Conservation (phyloP, 2,329 filamentous ascomycete species). For the Ophiocordyceps camponoti-saundersi region DNA sequence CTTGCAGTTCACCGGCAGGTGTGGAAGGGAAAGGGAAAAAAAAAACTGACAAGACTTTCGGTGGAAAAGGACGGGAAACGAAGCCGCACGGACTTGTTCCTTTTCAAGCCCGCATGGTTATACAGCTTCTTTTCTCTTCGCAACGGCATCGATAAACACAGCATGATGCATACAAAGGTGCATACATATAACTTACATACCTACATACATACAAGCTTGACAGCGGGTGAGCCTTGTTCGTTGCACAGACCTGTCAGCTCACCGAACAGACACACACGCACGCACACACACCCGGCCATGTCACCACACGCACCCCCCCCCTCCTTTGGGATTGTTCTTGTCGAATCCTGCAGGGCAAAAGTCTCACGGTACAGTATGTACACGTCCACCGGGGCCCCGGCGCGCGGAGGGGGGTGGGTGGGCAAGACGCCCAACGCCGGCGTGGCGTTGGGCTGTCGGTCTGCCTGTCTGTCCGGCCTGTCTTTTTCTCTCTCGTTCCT, state of each 20-base stretch:
- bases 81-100: no score
- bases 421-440: not conserved
- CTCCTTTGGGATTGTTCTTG: not conserved
- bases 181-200: not conserved
- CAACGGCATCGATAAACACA: not conserved
- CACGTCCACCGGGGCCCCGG: no score
- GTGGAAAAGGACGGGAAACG: no score
- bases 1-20: not conserved
- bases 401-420: not conserved
- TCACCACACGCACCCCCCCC: not conserved
- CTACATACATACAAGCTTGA: not conserved
- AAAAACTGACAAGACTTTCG: no score
- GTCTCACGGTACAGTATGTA: not conserved
- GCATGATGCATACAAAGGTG: not conserved
- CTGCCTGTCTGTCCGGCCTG: not conserved
- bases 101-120: not conserved
- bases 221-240: not conserved
- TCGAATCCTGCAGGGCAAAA: not conserved
- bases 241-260: not conserved
- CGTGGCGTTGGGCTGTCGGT: not conserved
- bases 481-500: not conserved
- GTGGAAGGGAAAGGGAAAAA: not conserved
- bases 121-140: no score
- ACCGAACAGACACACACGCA: not conserved
- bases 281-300: not conserved